phyloP scores from a whole-genome alignment of 169 alveolate genomes.

The Plasmodium inui region DNA sequence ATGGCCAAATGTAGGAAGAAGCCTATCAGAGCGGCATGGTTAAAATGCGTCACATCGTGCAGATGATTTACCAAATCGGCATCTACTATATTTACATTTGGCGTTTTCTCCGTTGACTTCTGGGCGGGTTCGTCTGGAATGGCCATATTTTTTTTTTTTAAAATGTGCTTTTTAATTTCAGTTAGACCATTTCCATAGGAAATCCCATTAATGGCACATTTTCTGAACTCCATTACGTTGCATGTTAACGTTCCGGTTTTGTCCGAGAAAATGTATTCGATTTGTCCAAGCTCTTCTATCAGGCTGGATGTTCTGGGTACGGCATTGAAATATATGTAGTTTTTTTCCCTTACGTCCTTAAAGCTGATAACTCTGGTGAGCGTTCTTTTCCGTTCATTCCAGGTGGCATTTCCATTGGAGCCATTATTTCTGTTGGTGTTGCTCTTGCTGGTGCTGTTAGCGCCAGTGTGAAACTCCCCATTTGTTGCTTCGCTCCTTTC shows the following conservation, averaged over 20 bases:
- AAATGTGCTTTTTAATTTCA: slow-evolving; percentile 81
- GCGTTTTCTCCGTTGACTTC: slow-evolving; percentile 70
- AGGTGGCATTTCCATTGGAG: not conserved
- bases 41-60: slow-evolving; percentile 78
- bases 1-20: slow-evolving; percentile 83
- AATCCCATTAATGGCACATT: slow-evolving; percentile 85
- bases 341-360: slow-evolving; percentile 52
- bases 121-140: slow-evolving; percentile 78
- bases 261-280: slow-evolving; percentile 93
- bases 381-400: not conserved
- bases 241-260: slow-evolving; percentile 97
- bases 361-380: slow-evolving; percentile 20
- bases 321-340: slow-evolving; percentile 78
- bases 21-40: slow-evolving; percentile 80
- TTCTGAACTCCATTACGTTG: slow-evolving; percentile 92
- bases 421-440: not conserved
- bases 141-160: slow-evolving; percentile 78
- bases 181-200: slow-evolving; percentile 88
- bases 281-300: slow-evolving; percentile 97
- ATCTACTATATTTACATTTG: slow-evolving; percentile 84
- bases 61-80: slow-evolving; percentile 77
- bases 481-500: not conserved
- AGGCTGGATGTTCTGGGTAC: slow-evolving; percentile 91
- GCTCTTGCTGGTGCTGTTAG: not conserved
- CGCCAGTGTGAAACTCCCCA: not conserved